Evolutionary conservation across 2,329 filamentous ascomycete genomes (phyloP), one percentile per base, ranked within the genome.

Genomic region (Akanthomyces uredinophilus): DNA sequence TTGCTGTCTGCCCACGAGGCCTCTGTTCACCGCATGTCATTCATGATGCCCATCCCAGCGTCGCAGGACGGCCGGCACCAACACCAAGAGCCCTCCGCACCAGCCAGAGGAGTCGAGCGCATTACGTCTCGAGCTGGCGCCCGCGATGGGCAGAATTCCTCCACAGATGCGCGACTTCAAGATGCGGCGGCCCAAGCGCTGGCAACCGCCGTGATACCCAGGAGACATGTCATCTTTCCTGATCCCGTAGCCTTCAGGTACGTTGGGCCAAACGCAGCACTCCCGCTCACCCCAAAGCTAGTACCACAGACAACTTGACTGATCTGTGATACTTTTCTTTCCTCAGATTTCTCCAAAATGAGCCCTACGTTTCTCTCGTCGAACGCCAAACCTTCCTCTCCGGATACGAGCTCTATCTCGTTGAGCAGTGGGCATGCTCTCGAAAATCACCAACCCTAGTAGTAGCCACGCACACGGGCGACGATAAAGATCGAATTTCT

Each of bases 401-500:
- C 64, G 94, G 94, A 66, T 98, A 97, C 75, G 93, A 98, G 74
- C 81, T 94, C 65, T 98, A 98, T 74, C 78, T 98, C 18, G 92
- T 98, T 66, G 95, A 98, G 74, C 95, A 99, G 80, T 99, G 95
- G 95, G 92, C 92, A 6, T 97, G 93, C 75, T 97, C 94, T 14
- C 87, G 95, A 58, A 84, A 87, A 62, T 92, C 96, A 65, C 94
- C 94, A 1, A 97, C 94, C 18, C 90, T 96, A 66, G 85, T 96
- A 55, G 96, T 98, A 66, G 90, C 90, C 47, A 96, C 93, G 3
- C 97, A 95, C 71, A 98, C 94, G 0, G 95, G 94, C 60, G 92
- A 97, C 69, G 81, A 86, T 39, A 87, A 86, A 39, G 90, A 96
- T 73, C 84, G 81, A 0, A 87, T 96, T n/a, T 77, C 89, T 10